Conservation (phyloP, 2,329 filamentous ascomycete genomes). For the Plectosphaerella plurivora region DNA sequence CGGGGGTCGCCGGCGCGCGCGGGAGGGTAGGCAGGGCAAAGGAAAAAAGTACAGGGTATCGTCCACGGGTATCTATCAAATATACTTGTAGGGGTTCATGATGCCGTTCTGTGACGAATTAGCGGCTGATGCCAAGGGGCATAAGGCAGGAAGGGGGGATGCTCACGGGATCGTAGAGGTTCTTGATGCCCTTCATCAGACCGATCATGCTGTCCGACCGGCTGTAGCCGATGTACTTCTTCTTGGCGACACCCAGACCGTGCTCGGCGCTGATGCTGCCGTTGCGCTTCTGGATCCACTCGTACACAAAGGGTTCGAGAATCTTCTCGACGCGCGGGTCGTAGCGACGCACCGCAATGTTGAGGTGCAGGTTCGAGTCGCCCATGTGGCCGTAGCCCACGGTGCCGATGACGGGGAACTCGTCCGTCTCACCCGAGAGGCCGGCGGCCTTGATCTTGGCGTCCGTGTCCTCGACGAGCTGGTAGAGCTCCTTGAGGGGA, state of each 20-base stretch:
- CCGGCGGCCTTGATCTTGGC: slow-evolving; percentile 68
- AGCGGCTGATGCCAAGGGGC: not conserved
- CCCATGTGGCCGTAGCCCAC: slow-evolving; percentile 98
- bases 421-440: slow-evolving; percentile 70
- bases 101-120: slow-evolving; percentile 71
- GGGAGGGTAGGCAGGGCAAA: too few relatives aligned
- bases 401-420: slow-evolving; percentile 79
- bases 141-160: not conserved
- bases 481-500: slow-evolving; percentile 80
- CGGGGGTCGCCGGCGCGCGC: too few relatives aligned
- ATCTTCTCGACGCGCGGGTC: slow-evolving; percentile 81
- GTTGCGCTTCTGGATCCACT: slow-evolving; percentile 85
- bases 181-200: slow-evolving; percentile 94
- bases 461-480: slow-evolving; percentile 80
- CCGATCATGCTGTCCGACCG: slow-evolving; percentile 80
- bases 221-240: slow-evolving; percentile 91
- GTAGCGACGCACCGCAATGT: slow-evolving; percentile 77
- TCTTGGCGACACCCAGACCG: slow-evolving; percentile 90
- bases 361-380: slow-evolving; percentile 91
- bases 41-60: too few relatives aligned
- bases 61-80: slow-evolving; percentile 36
- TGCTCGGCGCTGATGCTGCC: slow-evolving; percentile 98
- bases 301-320: slow-evolving; percentile 93
- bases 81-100: slow-evolving; percentile 99
- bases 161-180: slow-evolving; percentile 87